Evolutionary conservation across 345 rosid species (phyloP).

Genomic region (Bruguiera parviflora): DNA sequence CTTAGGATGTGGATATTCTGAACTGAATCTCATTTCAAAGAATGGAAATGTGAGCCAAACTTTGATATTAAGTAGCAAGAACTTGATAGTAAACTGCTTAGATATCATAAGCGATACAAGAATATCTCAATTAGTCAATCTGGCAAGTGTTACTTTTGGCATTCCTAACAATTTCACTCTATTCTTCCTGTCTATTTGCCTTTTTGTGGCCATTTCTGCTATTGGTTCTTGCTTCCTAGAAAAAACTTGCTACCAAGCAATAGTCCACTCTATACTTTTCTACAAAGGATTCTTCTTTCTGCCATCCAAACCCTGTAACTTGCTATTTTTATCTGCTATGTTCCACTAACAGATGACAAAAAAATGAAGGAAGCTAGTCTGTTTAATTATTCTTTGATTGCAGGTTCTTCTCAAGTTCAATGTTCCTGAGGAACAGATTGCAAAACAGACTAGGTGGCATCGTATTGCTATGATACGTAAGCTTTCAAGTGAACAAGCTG

Average conservation of each 20-base stretch:
- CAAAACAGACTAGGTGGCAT: constrained; percentile 96
- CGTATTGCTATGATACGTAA: constrained; percentile 98
- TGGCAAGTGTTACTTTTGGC: too few species aligned
- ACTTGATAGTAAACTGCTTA: too few species aligned
- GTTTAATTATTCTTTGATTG: not conserved
- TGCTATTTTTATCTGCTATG: not conserved
- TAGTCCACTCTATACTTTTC: not conserved
- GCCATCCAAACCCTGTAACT: not conserved
- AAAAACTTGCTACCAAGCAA: not conserved
- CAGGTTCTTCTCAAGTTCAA: constrained; percentile 95
- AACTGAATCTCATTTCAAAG: too few species aligned
- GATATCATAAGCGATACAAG: too few species aligned
- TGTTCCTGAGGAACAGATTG: constrained; percentile 83
- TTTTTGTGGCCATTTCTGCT: not conserved
- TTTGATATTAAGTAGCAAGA: too few species aligned
- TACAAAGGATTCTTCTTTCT: too few species aligned
- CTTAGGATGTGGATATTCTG: too few species aligned
- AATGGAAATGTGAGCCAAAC: too few species aligned
- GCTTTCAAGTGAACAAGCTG: constrained; percentile 98
- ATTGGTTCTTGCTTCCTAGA: not conserved
- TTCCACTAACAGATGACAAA: not conserved
- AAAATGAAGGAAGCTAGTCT: not conserved
- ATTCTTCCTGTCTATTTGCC: not conserved
- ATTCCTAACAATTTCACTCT: too few species aligned
- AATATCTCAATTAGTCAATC: too few species aligned